Conservation (phyloP, 1,139 yeast species). For the Zygosaccharomyces sapae region DNA sequence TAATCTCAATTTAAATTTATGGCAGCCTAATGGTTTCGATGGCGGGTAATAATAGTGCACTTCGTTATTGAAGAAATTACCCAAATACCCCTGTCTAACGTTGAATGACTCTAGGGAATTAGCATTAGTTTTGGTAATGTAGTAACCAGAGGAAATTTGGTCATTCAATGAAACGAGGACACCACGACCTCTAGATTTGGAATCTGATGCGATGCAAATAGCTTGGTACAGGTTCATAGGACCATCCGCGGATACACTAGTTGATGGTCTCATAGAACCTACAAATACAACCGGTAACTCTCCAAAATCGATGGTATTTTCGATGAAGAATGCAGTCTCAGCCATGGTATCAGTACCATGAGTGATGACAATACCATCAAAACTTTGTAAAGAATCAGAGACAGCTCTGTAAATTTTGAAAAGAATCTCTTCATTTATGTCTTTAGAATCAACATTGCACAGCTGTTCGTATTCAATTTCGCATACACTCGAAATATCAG, state of each 20-base stretch:
- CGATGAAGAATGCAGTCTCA: constrained; percentile 66
- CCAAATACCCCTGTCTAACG: constrained; percentile 66
- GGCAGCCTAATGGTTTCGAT: constrained; percentile 51
- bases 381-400: constrained; percentile 40
- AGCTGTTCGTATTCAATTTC: constrained; percentile 62
- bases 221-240: constrained; percentile 72
- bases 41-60: constrained; percentile 64
- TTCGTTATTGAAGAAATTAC: constrained; percentile 63
- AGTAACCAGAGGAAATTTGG: constrained; percentile 63
- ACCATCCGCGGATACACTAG: constrained; percentile 66
- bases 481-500: constrained; percentile 57
- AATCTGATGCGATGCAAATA: constrained; percentile 55
- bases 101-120: constrained; percentile 67
- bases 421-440: constrained; percentile 45
- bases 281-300: constrained; percentile 62
- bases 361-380: constrained; percentile 55
- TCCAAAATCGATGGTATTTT: constrained; percentile 51
- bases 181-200: constrained; percentile 52
- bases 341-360: constrained; percentile 74
- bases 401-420: constrained; percentile 43
- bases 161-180: constrained; percentile 63
- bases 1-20: constrained; percentile 40
- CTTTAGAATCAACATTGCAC: constrained; percentile 62
- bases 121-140: constrained; percentile 66
- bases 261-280: constrained; percentile 71